Percentiles rank a stretch among this genome's conserved stretches.
Evolutionary conservation across 768 basidiomycete genomes (phyloP).

Genomic region (Russula ochroleuca): DNA sequence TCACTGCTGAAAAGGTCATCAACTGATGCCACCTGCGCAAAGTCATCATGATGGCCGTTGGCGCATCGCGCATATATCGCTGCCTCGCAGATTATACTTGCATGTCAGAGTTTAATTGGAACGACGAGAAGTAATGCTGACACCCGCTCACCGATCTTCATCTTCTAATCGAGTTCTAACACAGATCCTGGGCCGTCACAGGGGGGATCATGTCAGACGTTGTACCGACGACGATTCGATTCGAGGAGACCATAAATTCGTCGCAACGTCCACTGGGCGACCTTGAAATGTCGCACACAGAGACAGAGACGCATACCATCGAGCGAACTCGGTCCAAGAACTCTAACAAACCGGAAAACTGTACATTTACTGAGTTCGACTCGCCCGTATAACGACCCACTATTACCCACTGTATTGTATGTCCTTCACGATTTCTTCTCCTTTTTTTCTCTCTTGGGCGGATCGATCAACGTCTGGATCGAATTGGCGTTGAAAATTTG

Average conservation of each 20-base stretch:
- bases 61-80: constrained; percentile 24
- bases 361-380: neutral
- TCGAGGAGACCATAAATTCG: neutral
- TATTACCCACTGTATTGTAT: neutral
- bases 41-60: constrained; percentile 26
- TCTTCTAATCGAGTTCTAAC: neutral
- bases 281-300: neutral
- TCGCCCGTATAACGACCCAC: constrained; percentile 1
- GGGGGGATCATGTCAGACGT: neutral
- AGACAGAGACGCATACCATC: neutral
- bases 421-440: neutral
- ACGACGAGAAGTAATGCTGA: constrained; percentile 10
- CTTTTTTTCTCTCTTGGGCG: neutral
- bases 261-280: neutral
- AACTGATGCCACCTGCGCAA: neutral
- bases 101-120: constrained; percentile 22
- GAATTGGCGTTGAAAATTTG: neutral
- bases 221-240: neutral
- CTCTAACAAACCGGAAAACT: neutral
- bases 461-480: neutral
- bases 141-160: neutral
- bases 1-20: neutral
- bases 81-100: constrained; percentile 20
- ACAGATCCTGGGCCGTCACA: constrained; percentile 8
- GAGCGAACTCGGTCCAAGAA: neutral